These are phyloP conservation scores for Leishmania guyanensis DNA, from an alignment of 208 protist genomes.

Conservation along the genomic window DNA sequence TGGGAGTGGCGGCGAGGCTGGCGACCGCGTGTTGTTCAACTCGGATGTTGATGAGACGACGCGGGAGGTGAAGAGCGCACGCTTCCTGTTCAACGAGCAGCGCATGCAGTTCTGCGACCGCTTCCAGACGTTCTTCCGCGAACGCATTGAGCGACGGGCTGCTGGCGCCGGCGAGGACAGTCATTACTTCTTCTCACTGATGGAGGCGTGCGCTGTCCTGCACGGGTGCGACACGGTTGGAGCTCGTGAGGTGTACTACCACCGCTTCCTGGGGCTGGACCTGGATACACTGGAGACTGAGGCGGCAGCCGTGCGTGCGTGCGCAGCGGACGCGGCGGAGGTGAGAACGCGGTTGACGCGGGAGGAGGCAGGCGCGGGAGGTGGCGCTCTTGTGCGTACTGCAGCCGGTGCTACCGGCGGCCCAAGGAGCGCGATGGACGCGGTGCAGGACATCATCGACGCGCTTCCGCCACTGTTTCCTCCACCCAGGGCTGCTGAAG, in stretches of 20 bases:
- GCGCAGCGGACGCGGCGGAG: slow-evolving; percentile 37
- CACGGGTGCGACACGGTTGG: slow-evolving; percentile 71
- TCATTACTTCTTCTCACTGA: slow-evolving; percentile 82
- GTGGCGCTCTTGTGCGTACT: slow-evolving; percentile 8
- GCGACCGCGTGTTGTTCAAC: slow-evolving; percentile 67
- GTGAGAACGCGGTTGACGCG: slow-evolving; percentile 21
- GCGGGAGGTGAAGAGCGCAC: slow-evolving; percentile 70
- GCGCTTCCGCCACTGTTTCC: slow-evolving; percentile 35
- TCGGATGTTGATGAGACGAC: slow-evolving; percentile 66
- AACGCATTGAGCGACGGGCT: slow-evolving; percentile 25
- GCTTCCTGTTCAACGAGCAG: slow-evolving; percentile 81
- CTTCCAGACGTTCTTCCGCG: slow-evolving; percentile 80
- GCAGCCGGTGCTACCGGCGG: slow-evolving; percentile 2
- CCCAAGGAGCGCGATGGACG: slow-evolving; percentile 16
- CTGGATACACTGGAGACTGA: slow-evolving; percentile 69
- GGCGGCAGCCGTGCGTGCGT: slow-evolving; percentile 43
- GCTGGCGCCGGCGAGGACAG: slow-evolving; percentile 29
- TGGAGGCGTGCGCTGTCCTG: slow-evolving; percentile 88
- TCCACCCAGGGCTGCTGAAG: neutral
- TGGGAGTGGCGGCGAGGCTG: slow-evolving; percentile 39
- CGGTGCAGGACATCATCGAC: slow-evolving; percentile 40
- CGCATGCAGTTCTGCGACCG: slow-evolving; percentile 86
- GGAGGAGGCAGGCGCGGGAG: neutral
- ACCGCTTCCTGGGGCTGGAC: slow-evolving; percentile 66
- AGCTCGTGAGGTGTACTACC: slow-evolving; percentile 72